Evolutionary conservation across 441 rosid species (phyloP).

Genomic region (Bruguiera hainesii): DNA sequence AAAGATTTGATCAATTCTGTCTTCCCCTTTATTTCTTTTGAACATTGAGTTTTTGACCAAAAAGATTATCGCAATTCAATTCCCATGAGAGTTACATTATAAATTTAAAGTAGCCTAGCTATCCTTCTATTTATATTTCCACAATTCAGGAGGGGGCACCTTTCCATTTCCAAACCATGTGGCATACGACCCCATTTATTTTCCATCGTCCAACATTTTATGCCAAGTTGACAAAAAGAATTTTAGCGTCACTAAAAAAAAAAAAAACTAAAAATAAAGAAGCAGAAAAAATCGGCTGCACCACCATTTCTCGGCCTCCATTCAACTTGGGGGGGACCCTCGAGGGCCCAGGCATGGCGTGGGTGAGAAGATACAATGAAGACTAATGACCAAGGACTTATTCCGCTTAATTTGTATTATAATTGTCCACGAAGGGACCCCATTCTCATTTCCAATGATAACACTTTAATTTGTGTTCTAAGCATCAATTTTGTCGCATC

Average conservation of each 20-base stretch:
- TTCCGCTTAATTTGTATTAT: slow-evolving; percentile 21
- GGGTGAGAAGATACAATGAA: slow-evolving; percentile 21
- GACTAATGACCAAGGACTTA: background rate
- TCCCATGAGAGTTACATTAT: slow-evolving; percentile 16
- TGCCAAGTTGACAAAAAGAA: background rate
- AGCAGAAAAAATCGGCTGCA: background rate
- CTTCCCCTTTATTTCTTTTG: slow-evolving; percentile 11
- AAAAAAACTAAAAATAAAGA: background rate
- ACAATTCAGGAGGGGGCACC: too few species aligned
- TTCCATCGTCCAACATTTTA: slow-evolving; percentile 18
- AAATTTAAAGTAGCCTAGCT: background rate
- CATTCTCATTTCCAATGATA: slow-evolving; percentile 18
- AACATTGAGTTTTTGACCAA: slow-evolving; percentile 27
- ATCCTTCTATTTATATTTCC: too few species aligned
- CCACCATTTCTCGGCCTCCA: slow-evolving; percentile 1
- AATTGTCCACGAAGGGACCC: slow-evolving; percentile 21
- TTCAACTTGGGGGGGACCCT: slow-evolving; percentile 14
- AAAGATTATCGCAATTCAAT: slow-evolving; percentile 12
- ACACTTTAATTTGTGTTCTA: slow-evolving; percentile 12
- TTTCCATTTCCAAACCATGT: too few species aligned
- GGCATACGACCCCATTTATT: background rate
- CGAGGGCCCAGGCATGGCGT: slow-evolving; percentile 11
- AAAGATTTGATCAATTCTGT: slow-evolving; percentile 10
- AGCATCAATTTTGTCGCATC: slow-evolving; percentile 13
- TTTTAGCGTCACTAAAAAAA: background rate